Conservation (phyloP, 441 rosid genomes). For the Populus hybrid region DNA sequence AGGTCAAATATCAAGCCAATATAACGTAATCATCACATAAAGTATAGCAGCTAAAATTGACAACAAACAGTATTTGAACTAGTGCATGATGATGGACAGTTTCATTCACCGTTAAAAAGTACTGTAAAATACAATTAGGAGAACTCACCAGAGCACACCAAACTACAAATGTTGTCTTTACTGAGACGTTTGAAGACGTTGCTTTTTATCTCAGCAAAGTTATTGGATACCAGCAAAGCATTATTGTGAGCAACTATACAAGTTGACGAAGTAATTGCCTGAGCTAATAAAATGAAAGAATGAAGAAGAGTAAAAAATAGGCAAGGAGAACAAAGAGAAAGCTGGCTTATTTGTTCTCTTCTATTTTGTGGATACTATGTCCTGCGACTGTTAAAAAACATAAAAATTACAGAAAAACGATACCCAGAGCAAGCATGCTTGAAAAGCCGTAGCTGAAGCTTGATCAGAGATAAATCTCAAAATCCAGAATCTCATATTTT, state of each 20-base stretch:
- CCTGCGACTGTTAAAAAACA: not conserved
- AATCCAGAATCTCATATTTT: slow-evolving; percentile 43
- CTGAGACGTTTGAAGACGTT: slow-evolving; percentile 91
- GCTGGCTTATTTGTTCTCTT: slow-evolving; percentile 4
- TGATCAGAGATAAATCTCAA: slow-evolving; percentile 70
- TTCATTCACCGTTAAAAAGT: slow-evolving; percentile 3
- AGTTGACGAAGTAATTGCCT: slow-evolving; percentile 90
- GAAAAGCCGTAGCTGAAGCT: slow-evolving; percentile 64
- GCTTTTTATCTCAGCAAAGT: slow-evolving; percentile 96
- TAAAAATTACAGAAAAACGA: slow-evolving; percentile 18
- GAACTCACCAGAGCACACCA: slow-evolving; percentile 76
- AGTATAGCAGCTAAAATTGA: not conserved
- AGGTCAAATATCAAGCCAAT: not conserved
- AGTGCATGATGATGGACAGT: not conserved
- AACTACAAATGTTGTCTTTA: slow-evolving; percentile 80
- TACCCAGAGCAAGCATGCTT: slow-evolving; percentile 67
- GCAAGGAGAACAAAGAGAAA: slow-evolving; percentile 56
- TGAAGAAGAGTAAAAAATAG: slow-evolving; percentile 64
- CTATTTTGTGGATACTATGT: too few relatives aligned
- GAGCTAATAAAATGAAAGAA: slow-evolving; percentile 93
- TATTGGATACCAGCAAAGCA: slow-evolving; percentile 95
- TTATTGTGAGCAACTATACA: slow-evolving; percentile 97
- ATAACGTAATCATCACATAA: not conserved
- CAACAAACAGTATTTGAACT: not conserved
- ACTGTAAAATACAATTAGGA: slow-evolving; percentile 9